Base-by-base conservation (phyloP, 495 filamentous ascomycete genomes). In the Podospora comata region DNA sequence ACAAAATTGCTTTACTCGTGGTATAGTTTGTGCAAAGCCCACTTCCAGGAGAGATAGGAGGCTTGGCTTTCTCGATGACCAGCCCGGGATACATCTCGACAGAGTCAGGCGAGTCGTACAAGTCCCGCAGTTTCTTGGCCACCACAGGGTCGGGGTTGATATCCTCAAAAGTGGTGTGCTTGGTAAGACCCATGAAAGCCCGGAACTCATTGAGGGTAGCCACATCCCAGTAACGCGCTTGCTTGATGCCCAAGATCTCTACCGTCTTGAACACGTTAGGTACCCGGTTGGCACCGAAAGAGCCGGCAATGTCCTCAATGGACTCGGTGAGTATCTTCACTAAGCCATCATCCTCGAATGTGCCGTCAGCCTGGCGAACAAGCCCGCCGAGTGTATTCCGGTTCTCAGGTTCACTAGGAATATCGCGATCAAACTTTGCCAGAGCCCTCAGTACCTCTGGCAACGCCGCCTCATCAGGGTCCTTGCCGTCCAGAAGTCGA, bases 161-260 rank as follows among this genome's bases (percentile, higher is more conserved):
- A 62, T 90, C 87, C 60, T 89, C 86, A 71, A 94, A 94, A 0
- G 86, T 89, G 67, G 85, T 78, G 74, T 92, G 85, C 20, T 83
- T 84, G 57, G 84, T 81, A 57, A 94, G 77, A 28, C 85, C 86
- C 76, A 93, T 91, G 78, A 89, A 91, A 64, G 86, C 77, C 39
- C 91, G 85, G 78, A 94, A 92, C 77, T 94, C 91, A 71, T 94
- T 94, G 62, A 94, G 77, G 4, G 89, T 88, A 15, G 89, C 89
- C 56, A 93, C 72, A 67, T 90, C 90, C 91, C 91, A 94, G 4
- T 85, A 80, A 7, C 91, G 86, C 3, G 88, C 86, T 70, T 95
- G 91, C 70, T 88, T 84, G 63, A 94, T 93, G 48, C 91, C 91
- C 0, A 95, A 82, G 28, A 92, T 84, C 71, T 95, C 91, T n/a